phyloP scores from a whole-genome alignment of 176 grass and related monocot species.

The Lolium multiflorum region DNA sequence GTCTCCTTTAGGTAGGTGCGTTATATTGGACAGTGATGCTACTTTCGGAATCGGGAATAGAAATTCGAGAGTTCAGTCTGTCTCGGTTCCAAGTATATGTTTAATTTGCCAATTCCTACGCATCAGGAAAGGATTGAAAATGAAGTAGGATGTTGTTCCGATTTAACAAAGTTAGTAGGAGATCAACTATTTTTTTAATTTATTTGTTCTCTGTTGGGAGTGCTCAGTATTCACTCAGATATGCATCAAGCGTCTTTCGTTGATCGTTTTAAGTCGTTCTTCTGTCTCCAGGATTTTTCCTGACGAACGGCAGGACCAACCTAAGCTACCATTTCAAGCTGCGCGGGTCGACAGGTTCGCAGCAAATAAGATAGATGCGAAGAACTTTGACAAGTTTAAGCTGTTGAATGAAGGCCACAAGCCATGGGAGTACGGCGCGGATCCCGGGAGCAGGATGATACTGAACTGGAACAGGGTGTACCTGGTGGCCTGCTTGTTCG shows the following conservation, averaged over 20 bases:
- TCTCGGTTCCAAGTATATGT: background rate
- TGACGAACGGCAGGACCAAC: conserved; percentile 60
- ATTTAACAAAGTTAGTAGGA: too few relatives aligned
- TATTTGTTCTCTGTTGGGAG: background rate
- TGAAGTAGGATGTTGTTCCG: background rate
- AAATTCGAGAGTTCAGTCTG: background rate
- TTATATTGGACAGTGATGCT: background rate
- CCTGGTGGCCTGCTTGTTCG: conserved; percentile 70
- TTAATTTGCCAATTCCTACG: background rate
- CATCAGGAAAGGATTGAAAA: background rate
- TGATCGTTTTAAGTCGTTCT: background rate
- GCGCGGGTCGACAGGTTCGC: conserved; percentile 52
- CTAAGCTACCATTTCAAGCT: conserved; percentile 56
- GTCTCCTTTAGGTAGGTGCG: background rate
- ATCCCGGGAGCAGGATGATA: conserved; percentile 64
- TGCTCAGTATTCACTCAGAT: background rate
- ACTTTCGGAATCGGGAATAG: background rate
- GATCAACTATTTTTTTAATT: background rate
- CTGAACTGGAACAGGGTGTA: conserved; percentile 81
- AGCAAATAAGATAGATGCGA: conserved; percentile 43
- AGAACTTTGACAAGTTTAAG: conserved; percentile 52
- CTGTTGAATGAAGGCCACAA: conserved; percentile 52
- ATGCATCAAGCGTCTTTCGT: background rate
- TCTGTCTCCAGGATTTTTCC: conserved; percentile 72
- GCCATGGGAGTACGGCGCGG: conserved; percentile 54